Conservation (phyloP, 2,329 filamentous ascomycete species). For the Colletotrichum sp. region DNA sequence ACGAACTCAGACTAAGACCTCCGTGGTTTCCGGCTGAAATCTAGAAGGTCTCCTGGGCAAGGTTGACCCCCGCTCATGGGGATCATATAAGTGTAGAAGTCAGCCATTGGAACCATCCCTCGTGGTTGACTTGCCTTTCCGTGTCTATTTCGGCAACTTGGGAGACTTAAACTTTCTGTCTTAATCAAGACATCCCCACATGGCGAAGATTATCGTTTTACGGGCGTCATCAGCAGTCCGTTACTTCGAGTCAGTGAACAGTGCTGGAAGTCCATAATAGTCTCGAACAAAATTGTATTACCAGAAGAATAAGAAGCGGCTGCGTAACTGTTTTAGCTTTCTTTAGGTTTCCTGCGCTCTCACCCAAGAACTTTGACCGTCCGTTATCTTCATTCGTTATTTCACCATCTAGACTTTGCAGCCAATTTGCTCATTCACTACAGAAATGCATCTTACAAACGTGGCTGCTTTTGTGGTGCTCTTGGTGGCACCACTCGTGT, state of each 20-base stretch:
- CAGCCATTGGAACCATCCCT: not conserved
- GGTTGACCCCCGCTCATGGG: not conserved
- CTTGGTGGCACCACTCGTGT: not conserved
- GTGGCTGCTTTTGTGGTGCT: not conserved
- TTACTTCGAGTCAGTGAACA: not conserved
- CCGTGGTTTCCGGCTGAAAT: not conserved
- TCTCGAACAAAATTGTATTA: not conserved
- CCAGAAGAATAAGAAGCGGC: not conserved
- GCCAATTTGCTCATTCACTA: not conserved
- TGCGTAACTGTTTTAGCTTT: not conserved
- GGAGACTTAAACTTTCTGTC: not conserved
- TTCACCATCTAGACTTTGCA: not conserved
- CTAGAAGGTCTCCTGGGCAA: not conserved
- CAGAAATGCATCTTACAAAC: not conserved
- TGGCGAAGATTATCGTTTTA: not conserved
- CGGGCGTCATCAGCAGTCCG: not conserved
- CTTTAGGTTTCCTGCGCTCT: fast-evolving
- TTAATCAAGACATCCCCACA: not conserved
- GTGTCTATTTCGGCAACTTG: not conserved
- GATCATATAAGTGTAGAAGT: not conserved
- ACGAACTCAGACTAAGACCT: not conserved
- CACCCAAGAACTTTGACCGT: not conserved
- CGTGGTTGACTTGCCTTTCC: not conserved
- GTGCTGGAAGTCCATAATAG: fast-evolving
- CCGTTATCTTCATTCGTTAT: not conserved